These are phyloP conservation scores for Gossypium herbaceum DNA, from an alignment of 345 rosid genomes.

Conservation along the genomic window DNA sequence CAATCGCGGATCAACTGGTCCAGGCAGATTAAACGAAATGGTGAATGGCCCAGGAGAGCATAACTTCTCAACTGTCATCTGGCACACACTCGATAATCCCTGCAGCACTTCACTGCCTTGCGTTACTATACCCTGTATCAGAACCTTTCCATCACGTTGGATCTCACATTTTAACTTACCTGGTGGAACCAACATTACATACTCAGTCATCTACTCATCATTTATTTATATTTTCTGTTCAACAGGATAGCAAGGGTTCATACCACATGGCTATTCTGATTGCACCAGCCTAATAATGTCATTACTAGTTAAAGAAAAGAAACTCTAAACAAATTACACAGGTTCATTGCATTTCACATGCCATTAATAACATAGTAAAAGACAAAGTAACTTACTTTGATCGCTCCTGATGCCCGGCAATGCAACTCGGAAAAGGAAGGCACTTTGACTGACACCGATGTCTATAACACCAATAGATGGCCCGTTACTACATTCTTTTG, in stretches of 20 bases:
- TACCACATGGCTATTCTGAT: neutral
- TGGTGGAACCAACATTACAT: conserved; percentile 23
- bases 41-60: conserved; percentile 59
- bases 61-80: conserved; percentile 46
- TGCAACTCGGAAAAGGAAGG: conserved; percentile 68
- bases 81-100: conserved; percentile 26
- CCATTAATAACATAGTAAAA: neutral
- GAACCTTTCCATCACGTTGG: conserved; percentile 51
- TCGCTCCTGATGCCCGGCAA: conserved; percentile 57
- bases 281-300: neutral
- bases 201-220: neutral
- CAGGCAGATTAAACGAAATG: conserved; percentile 58
- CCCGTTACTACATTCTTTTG: conserved; percentile 41
- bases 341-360: neutral
- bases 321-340: neutral
- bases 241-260: neutral
- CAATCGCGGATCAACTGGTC: conserved; percentile 72
- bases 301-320: neutral
- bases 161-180: conserved; percentile 56
- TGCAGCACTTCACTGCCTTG: conserved; percentile 30
- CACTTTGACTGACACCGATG: conserved; percentile 53
- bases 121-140: conserved; percentile 43
- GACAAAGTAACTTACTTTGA: conserved; percentile 38
- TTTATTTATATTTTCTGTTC: neutral
- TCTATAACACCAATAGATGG: conserved; percentile 65